These are phyloP conservation scores for Tricholoma matsutake DNA, from an alignment of 768 basidiomycete species.

Conservation along the genomic window DNA sequence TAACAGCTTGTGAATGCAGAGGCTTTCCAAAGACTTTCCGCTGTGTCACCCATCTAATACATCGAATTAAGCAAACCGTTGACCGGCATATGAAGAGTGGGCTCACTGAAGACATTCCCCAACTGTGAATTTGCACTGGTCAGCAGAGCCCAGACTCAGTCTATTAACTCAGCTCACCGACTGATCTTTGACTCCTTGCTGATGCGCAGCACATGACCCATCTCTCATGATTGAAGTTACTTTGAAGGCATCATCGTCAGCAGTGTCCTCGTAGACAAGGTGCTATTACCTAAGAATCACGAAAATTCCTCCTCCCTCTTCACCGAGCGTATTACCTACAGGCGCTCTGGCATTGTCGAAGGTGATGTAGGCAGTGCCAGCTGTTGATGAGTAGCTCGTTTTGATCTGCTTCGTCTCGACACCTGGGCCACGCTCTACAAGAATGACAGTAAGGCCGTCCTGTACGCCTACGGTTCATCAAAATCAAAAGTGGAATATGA, in stretches of 20 bases:
- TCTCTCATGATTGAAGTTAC: conserved; percentile 94
- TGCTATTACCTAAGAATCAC: conserved; percentile 26
- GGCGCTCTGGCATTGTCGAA: conserved; percentile 87
- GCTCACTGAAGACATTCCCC: conserved; percentile 82
- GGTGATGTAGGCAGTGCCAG: conserved; percentile 83
- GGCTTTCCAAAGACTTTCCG: conserved; percentile 92
- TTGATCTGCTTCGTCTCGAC: conserved; percentile 74
- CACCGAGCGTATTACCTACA: conserved; percentile 74
- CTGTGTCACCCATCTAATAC: conserved; percentile 73
- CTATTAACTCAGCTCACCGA: conserved; percentile 9
- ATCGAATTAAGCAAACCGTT: background rate
- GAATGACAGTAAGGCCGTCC: conserved; percentile 43
- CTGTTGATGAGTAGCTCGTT: conserved; percentile 76
- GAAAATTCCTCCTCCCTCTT: conserved; percentile 33
- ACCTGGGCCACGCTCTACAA: conserved; percentile 36
- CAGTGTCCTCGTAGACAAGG: background rate
- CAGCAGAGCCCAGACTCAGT: background rate
- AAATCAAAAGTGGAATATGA: background rate
- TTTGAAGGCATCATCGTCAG: conserved; percentile 8
- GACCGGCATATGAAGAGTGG: background rate
- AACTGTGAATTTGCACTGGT: conserved; percentile 31
- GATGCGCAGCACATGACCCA: conserved; percentile 65
- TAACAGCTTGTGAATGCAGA: conserved; percentile 78
- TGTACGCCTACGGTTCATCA: conserved; percentile 43
- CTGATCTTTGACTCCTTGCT: conserved; percentile 18